These are phyloP conservation scores for Scheffersomyces insectosa DNA, from an alignment of 1,139 yeast species.

Conservation along the genomic window DNA sequence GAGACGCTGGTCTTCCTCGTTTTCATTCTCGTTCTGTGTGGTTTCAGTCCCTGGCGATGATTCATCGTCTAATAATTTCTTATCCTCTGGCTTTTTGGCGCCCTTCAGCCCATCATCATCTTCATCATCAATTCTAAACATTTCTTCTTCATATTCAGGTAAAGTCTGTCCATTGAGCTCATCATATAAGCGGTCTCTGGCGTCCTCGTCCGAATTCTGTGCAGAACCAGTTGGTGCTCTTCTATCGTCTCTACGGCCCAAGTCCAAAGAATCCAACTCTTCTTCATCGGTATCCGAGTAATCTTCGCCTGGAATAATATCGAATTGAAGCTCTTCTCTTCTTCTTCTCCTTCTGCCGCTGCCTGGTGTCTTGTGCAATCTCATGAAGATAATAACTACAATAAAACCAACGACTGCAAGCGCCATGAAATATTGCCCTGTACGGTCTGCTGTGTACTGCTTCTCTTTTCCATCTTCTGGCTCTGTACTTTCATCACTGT, in stretches of 20 bases:
- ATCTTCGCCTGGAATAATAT: constrained; percentile 73
- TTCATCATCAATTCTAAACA: constrained; percentile 45
- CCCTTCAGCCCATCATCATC: constrained; percentile 21
- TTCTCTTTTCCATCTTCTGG: constrained; percentile 30
- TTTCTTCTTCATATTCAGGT: constrained; percentile 43
- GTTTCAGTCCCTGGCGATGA: too few relatives aligned
- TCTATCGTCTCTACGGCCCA: constrained; percentile 11
- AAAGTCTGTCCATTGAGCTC: constrained; percentile 39
- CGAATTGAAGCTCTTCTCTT: constrained; percentile 76
- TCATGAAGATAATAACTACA: constrained; percentile 52
- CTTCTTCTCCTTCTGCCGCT: constrained; percentile 58
- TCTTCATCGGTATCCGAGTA: constrained; percentile 28
- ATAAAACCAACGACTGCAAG: constrained; percentile 62
- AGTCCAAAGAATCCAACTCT: constrained; percentile 17
- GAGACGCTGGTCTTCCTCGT: too few relatives aligned
- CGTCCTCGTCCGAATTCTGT: constrained; percentile 24
- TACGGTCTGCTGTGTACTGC: constrained; percentile 36
- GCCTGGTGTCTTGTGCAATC: constrained; percentile 52
- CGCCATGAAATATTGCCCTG: constrained; percentile 60
- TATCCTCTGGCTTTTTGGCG: not conserved
- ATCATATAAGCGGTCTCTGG: constrained; percentile 42
- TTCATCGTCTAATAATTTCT: too few relatives aligned
- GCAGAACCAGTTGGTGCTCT: constrained; percentile 18
- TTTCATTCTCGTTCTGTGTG: too few relatives aligned
- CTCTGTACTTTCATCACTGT: constrained; percentile 12